These are phyloP conservation scores for Trichoderma asperelloides DNA, from an alignment of 495 filamentous ascomycete genomes.

Conservation along the genomic window DNA sequence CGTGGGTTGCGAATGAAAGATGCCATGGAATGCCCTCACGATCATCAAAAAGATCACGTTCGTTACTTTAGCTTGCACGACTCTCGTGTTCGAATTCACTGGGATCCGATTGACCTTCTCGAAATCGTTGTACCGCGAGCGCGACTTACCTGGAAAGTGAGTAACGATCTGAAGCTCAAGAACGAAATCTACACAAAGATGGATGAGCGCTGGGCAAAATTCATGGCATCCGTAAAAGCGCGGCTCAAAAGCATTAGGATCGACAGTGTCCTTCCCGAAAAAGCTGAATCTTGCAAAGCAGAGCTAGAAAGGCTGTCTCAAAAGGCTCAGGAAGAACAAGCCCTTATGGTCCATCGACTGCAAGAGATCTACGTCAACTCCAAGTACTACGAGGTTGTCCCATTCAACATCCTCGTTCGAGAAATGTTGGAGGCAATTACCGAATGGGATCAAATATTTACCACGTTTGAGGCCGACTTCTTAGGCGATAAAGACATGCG, in stretches of 20 bases:
- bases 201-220: conserved; percentile 71
- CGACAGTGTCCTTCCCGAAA: conserved; percentile 81
- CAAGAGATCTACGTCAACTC: conserved; percentile 87
- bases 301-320: conserved; percentile 69
- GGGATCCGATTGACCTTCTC: conserved; percentile 83
- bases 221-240: conserved; percentile 75
- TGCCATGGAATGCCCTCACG: conserved; percentile 75
- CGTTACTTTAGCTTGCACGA: conserved; percentile 87
- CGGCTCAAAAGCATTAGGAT: conserved; percentile 81
- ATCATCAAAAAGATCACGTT: conserved; percentile 84
- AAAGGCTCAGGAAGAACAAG: conserved; percentile 74
- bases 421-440: conserved; percentile 86
- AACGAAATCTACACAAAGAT: conserved; percentile 80
- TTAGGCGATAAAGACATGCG: conserved; percentile 98
- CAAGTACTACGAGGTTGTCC: conserved; percentile 93
- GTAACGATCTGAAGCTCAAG: conserved; percentile 80
- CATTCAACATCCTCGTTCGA: conserved; percentile 77
- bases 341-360: conserved; percentile 59
- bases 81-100: conserved; percentile 78
- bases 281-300: conserved; percentile 65
- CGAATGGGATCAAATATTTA: conserved; percentile 86
- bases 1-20: conserved; percentile 68
- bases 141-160: conserved; percentile 92
- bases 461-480: conserved; percentile 84
- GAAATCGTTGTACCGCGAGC: conserved; percentile 90